Base-by-base conservation (phyloP, 129 eudicot genomes). In the Heracleum sosnowskyi region DNA sequence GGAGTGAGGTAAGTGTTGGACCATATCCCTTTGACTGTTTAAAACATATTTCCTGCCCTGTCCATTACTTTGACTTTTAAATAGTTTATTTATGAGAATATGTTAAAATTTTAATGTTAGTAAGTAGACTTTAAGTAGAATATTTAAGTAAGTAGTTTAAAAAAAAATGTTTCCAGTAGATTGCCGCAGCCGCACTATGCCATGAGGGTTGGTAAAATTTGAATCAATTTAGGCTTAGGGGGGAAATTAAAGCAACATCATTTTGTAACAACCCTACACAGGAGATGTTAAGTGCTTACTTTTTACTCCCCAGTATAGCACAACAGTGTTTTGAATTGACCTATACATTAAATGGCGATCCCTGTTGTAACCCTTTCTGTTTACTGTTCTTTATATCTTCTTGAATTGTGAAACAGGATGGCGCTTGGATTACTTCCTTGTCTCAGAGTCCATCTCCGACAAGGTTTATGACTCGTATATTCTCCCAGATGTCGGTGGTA, bases 341-440 rank as follows among this genome's bases (percentile, higher is more conserved):
- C 44, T 69, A n/a, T 26, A 69, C 74, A 13, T 69, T 15, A 35
- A 11, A 69, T 29, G 4, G 22, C 4, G 64, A 34, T 18, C 74
- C 24, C 42, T 69, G 46, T 11, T 69, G 29, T 7, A 18, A 69
- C 26, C 28, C 11, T 17, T 34, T 68, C n/a, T 13, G 72, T 29
- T 35, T 31, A 17, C 24, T 22, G 29, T 72, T 41, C 24, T 37
- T 8, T 41, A 74, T 72, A 24, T 24, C 7, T 16, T 79, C 74
- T 75, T 49, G 73, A 13, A 73, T 42, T 51, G 7, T 77, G 69
- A 75, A 77, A 78, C 81, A 95, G 98, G 98, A 76, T 95, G 98
- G 98, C 90, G 98, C 76, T 92, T 91, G 31, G 98, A 95, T 80
- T 95, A 95, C 81, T 95, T 91, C 81, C 93, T 95, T 20, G 93